Conservation (phyloP, 1,284 basidiomycete genomes). For the Moniliella sp. region DNA sequence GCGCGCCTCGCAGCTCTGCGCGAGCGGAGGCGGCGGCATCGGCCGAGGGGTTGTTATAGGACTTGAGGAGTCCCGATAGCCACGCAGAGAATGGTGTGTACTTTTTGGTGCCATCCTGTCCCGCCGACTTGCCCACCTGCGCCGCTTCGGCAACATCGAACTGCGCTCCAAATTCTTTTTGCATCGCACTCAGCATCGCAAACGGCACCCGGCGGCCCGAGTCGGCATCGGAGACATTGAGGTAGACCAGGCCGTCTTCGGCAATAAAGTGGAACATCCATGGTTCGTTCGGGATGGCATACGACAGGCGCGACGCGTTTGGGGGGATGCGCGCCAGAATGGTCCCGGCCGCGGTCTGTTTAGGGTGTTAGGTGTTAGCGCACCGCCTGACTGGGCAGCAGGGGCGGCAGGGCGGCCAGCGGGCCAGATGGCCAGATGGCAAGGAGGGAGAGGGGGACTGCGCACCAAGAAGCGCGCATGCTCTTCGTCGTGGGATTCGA, state of each 20-base stretch:
- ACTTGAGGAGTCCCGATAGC: conserved; percentile 37
- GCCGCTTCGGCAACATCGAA: neutral
- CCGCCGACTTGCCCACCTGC: neutral
- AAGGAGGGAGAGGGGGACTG: neutral
- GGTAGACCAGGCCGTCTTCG: conserved; percentile 45
- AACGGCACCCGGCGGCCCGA: conserved; percentile 61
- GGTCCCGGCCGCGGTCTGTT: conserved; percentile 52
- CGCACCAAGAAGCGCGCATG: conserved; percentile 20
- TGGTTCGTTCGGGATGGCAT: conserved; percentile 38
- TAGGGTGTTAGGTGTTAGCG: conserved; percentile 1
- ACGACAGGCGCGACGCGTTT: conserved; percentile 77
- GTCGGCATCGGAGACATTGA: conserved; percentile 74
- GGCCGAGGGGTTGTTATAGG: conserved; percentile 72
- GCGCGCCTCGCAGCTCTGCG: conserved; percentile 70
- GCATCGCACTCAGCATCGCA: conserved; percentile 67
- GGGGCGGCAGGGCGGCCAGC: neutral
- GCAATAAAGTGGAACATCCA: conserved; percentile 79
- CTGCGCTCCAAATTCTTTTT: conserved; percentile 43
- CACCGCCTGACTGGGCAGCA: neutral
- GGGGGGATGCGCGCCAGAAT: conserved; percentile 85
- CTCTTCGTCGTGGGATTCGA: conserved; percentile 15
- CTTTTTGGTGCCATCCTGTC: neutral
- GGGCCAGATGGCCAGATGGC: neutral
- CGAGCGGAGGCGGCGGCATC: conserved; percentile 79
- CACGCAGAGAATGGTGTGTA: conserved; percentile 5